Conservation (phyloP, 768 basidiomycete genomes). For the Filobasidium floriforme region DNA sequence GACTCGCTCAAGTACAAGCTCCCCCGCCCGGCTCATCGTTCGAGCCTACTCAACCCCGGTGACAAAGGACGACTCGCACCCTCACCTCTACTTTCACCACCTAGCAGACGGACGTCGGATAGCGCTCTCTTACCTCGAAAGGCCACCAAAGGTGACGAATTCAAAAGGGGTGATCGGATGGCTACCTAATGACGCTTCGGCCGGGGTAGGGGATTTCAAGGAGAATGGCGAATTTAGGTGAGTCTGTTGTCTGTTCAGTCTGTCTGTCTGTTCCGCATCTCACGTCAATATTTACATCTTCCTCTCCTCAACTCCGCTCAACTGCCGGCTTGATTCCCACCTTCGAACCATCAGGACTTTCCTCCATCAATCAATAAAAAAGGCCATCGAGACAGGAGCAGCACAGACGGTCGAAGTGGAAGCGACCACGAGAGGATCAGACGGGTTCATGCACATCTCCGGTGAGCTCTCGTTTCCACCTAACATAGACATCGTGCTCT, state of each 20-base stretch:
- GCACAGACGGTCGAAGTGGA: constrained; percentile 34
- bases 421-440: constrained; percentile 35
- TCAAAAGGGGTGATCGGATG: constrained; percentile 37
- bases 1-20: no score
- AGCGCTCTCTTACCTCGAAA: constrained; percentile 37
- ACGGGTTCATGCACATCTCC: constrained; percentile 44
- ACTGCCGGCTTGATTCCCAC: no score
- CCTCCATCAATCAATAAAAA: constrained; percentile 31
- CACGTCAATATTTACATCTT: background rate
- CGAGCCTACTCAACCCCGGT: constrained; percentile 1
- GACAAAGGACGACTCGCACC: constrained; percentile 38
- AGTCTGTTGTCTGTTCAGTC: constrained; percentile 10
- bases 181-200: constrained; percentile 29
- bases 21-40: no score
- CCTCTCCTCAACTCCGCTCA: background rate
- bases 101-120: constrained; percentile 21
- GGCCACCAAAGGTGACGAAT: constrained; percentile 23
- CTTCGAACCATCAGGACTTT: constrained; percentile 5
- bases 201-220: constrained; percentile 35
- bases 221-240: constrained; percentile 38
- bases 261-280: background rate
- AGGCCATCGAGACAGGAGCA: constrained; percentile 27
- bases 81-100: constrained; percentile 40
- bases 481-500: no score
- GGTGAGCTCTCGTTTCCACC: constrained; percentile 26